Percentiles rank a stretch among this genome's conserved stretches.
These are phyloP conservation scores for Polygonum maritimum DNA, from an alignment of 148 eudicot species.

Conservation along the genomic window DNA sequence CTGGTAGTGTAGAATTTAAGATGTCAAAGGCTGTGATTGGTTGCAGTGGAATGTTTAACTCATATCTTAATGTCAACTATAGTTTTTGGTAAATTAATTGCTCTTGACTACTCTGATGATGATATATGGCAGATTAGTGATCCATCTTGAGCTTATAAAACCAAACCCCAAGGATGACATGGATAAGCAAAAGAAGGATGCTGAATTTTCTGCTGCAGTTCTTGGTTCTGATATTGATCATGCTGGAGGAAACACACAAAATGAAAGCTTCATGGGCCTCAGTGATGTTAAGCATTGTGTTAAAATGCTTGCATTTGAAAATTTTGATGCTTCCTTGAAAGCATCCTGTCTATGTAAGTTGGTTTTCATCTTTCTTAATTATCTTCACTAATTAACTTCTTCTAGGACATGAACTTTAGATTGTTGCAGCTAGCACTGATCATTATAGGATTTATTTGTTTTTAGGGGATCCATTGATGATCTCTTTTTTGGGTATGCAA, in stretches of 20 bases:
- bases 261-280: constrained; percentile 81
- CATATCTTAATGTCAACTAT: not conserved
- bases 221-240: constrained; percentile 73
- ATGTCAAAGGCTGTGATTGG: not conserved
- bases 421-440: no score
- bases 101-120: not conserved
- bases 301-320: constrained; percentile 89
- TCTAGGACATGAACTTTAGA: no score
- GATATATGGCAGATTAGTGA: constrained; percentile 66
- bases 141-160: constrained; percentile 93
- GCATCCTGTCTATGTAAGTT: no score
- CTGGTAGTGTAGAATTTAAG: not conserved
- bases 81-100: not conserved
- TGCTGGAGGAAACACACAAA: constrained; percentile 60
- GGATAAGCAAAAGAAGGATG: constrained; percentile 80
- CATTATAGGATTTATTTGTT: no score
- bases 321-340: constrained; percentile 54
- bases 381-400: no score
- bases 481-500: no score
- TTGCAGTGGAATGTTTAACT: not conserved
- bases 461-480: no score
- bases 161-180: constrained; percentile 85
- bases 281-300: constrained; percentile 91
- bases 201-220: constrained; percentile 70
- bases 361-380: no score